Evolutionary conservation across 2,329 filamentous ascomycete genomes (phyloP).

Genomic region (Apiospora rasikravindrae): DNA sequence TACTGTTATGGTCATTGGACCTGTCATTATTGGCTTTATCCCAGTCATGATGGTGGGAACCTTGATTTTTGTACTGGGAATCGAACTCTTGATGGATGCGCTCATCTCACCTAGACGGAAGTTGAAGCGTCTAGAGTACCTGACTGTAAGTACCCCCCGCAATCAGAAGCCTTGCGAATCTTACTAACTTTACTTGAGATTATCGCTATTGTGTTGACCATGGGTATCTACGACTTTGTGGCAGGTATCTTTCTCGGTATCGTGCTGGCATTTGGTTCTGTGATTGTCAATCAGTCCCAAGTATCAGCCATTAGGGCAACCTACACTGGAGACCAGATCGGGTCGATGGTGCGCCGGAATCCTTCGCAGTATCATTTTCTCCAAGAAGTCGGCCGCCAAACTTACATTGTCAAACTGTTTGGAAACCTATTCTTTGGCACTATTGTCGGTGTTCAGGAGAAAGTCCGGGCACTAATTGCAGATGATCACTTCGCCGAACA

Average conservation of each 20-base stretch:
- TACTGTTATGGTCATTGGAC: slow-evolving; percentile 83
- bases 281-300: slow-evolving; percentile 89
- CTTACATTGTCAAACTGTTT: slow-evolving; percentile 87
- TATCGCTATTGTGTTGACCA: slow-evolving; percentile 86
- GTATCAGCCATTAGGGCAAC: slow-evolving; percentile 87
- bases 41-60: slow-evolving; percentile 97
- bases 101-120: slow-evolving; percentile 88
- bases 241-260: slow-evolving; percentile 92
- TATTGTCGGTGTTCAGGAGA: slow-evolving; percentile 92
- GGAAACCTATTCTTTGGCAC: slow-evolving; percentile 99
- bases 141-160: slow-evolving; percentile 65
- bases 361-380: slow-evolving; percentile 88
- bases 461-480: slow-evolving; percentile 80
- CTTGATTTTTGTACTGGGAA: slow-evolving; percentile 91
- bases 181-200: slow-evolving; percentile 55
- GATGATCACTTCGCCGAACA: slow-evolving; percentile 78
- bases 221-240: slow-evolving; percentile 97
- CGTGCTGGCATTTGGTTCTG: slow-evolving; percentile 85
- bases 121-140: slow-evolving; percentile 83
- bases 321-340: slow-evolving; percentile 88
- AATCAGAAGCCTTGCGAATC: not conserved
- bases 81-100: slow-evolving; percentile 89
- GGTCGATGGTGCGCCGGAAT: slow-evolving; percentile 90
- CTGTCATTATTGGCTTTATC: slow-evolving; percentile 88
- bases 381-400: slow-evolving; percentile 83